Conservation (phyloP, 441 rosid species). For the Gossypium lobatum region DNA sequence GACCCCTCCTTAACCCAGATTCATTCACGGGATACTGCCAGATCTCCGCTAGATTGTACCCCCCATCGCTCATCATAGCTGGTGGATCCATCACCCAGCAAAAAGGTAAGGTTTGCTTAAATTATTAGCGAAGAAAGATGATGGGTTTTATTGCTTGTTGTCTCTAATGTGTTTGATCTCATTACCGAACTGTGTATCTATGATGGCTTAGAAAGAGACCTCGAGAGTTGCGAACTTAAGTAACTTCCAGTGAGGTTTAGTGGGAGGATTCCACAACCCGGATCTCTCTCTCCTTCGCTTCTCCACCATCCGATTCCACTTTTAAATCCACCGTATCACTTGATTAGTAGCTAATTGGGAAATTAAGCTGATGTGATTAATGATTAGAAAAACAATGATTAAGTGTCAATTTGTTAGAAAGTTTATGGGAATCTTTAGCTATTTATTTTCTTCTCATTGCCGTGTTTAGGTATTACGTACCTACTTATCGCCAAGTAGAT, state of each 20-base stretch:
- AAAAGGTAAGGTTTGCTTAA: neutral
- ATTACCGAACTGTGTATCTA: too few species aligned
- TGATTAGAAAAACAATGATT: neutral
- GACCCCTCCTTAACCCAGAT: constrained; percentile 30
- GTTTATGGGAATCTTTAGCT: neutral
- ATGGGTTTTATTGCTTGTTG: neutral
- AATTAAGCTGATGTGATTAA: neutral
- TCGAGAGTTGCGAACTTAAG: constrained; percentile 27
- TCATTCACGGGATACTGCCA: constrained; percentile 67
- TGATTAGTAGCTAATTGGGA: neutral
- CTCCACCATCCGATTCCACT: constrained; percentile 20
- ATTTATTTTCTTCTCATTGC: neutral
- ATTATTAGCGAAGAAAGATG: neutral
- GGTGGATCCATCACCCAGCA: constrained; percentile 59
- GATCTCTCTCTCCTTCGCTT: neutral
- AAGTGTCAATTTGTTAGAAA: neutral
- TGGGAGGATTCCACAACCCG: neutral
- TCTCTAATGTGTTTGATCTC: too few species aligned
- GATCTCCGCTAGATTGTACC: constrained; percentile 66
- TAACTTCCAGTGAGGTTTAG: neutral
- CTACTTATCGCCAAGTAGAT: neutral
- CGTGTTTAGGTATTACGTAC: neutral
- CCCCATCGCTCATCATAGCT: constrained; percentile 50
- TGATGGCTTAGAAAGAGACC: constrained; percentile 22
- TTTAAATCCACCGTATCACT: constrained; percentile 12